Evolutionary conservation across 441 rosid genomes (phyloP).

Genomic region (Lepidium campestre): DNA sequence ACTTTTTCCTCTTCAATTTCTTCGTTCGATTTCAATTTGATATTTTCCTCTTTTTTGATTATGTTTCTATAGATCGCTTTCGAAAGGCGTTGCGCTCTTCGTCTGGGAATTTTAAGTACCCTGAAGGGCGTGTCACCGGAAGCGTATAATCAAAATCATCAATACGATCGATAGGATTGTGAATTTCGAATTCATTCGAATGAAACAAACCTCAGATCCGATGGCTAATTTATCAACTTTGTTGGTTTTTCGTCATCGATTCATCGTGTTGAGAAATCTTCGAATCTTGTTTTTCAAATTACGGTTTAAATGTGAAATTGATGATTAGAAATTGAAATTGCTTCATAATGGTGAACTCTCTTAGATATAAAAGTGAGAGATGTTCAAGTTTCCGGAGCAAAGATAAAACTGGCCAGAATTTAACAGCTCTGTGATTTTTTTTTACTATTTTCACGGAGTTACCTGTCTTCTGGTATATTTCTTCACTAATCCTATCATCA

Average conservation of each 20-base stretch:
- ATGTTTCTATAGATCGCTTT: constrained; percentile 33
- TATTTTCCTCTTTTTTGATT: too few species aligned
- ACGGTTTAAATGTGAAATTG: background rate
- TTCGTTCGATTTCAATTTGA: too few species aligned
- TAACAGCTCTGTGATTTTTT: constrained; percentile 49
- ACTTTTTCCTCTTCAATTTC: too few species aligned
- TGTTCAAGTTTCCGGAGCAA: constrained; percentile 86
- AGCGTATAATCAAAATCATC: constrained; percentile 45
- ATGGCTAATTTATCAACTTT: background rate
- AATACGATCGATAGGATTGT: constrained; percentile 17
- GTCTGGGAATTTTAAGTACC: constrained; percentile 18
- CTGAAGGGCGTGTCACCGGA: constrained; percentile 71
- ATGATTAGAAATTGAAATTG: background rate
- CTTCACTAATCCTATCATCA: too few species aligned
- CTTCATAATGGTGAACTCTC: constrained; percentile 75
- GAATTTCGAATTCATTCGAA: constrained; percentile 11
- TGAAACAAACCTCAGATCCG: background rate
- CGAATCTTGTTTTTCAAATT: background rate
- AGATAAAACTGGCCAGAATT: constrained; percentile 47
- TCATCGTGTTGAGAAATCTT: constrained; percentile 21
- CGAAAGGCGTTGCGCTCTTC: constrained; percentile 87
- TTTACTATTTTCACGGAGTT: constrained; percentile 33
- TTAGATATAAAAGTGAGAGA: constrained; percentile 30
- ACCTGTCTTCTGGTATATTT: constrained; percentile 85
- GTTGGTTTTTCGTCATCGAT: background rate